These are phyloP conservation scores for Alternaria sp. DNA, from an alignment of 2,329 filamentous ascomycete genomes.

Conservation along the genomic window DNA sequence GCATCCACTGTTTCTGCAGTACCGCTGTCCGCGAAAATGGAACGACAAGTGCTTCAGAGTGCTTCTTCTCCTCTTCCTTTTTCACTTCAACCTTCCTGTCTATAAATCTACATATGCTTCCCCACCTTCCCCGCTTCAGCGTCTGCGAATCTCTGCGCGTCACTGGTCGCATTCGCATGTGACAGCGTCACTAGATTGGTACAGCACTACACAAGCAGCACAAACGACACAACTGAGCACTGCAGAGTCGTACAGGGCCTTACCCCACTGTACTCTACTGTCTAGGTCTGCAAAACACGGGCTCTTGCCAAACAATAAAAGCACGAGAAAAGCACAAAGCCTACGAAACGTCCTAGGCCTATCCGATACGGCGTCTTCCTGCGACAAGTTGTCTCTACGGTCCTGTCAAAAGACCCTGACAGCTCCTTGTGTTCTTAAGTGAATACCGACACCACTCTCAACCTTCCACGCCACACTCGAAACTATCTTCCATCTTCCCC, in stretches of 20 bases:
- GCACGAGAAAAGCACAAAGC: constrained; percentile 9
- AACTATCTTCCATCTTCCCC: background rate
- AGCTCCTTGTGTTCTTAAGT: background rate
- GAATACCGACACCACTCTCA: background rate
- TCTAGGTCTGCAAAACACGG: background rate
- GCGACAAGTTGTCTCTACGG: background rate
- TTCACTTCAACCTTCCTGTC: constrained; percentile 5
- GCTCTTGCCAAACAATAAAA: constrained; percentile 1
- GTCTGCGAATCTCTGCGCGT: constrained; percentile 22
- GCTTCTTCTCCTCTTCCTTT: constrained; percentile 14
- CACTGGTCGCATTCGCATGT: constrained; percentile 39
- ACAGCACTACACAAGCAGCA: constrained; percentile 16
- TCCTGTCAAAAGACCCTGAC: background rate
- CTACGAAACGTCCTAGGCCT: background rate
- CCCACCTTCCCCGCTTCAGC: constrained; percentile 21
- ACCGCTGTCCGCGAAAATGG: constrained; percentile 29
- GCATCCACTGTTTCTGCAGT: constrained; percentile 31
- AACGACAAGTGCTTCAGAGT: constrained; percentile 13
- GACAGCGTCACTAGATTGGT: constrained; percentile 34
- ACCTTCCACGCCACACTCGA: background rate
- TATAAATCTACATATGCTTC: background rate
- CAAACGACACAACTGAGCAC: background rate
- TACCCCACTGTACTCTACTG: background rate
- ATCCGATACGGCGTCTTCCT: background rate
- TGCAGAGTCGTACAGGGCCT: constrained; percentile 5